These are phyloP conservation scores for Russula lepida DNA, from an alignment of 768 basidiomycete genomes.

Conservation along the genomic window DNA sequence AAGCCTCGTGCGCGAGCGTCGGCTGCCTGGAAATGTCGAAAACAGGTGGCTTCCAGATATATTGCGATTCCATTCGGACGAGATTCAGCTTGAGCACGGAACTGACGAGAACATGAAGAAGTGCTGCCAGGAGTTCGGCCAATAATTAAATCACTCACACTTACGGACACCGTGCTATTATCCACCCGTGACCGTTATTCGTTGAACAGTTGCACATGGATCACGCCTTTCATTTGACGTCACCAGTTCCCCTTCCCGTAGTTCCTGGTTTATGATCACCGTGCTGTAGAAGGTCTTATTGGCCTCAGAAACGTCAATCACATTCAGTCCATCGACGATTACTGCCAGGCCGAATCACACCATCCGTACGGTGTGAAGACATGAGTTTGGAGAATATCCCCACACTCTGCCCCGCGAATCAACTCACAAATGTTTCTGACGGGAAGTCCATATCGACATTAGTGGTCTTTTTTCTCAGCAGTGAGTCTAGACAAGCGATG, in stretches of 20 bases:
- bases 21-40: conserved; percentile 15
- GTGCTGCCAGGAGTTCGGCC: neutral
- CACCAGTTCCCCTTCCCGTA: neutral
- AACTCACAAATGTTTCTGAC: neutral
- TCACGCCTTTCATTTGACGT: too few relatives aligned
- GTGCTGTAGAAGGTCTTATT: neutral
- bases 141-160: neutral
- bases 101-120: neutral
- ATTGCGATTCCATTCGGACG: conserved; percentile 3
- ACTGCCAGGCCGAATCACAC: neutral
- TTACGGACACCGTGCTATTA: too few relatives aligned
- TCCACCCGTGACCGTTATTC: too few relatives aligned
- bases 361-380: neutral
- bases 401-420: neutral
- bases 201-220: too few relatives aligned
- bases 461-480: conserved; percentile 10
- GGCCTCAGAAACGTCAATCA: neutral
- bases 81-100: neutral
- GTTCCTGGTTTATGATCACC: neutral
- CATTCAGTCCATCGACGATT: neutral
- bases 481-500: neutral
- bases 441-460: conserved; percentile 14
- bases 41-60: conserved; percentile 14
- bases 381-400: neutral
- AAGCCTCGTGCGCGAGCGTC: neutral